Base-by-base conservation (phyloP, 495 filamentous ascomycete genomes). In the Penicilliopsis zonata region DNA sequence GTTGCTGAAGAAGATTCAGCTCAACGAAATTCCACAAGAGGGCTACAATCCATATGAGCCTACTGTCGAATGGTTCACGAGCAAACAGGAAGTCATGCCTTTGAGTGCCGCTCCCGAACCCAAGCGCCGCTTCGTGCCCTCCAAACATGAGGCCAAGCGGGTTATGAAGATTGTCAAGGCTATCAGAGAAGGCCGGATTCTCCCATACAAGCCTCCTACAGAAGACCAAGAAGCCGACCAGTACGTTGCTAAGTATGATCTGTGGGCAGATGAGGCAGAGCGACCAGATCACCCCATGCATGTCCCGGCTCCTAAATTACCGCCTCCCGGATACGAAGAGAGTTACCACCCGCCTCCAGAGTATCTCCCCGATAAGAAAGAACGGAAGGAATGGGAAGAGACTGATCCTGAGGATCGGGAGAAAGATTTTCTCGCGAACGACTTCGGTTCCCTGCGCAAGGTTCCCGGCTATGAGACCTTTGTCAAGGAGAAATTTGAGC, bases 101-200 rank as follows among this genome's bases (percentile, higher is more conserved):
- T 57, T 98, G 32, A 94, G 85, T 54, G 76, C 85, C 25, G 88
- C 87, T 4, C 90, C 90, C 22, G 90, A 98, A 48, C 90, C 90
- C 4, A 98, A 98, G 61, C 71, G 88, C 27, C 79, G 90, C 43
- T 98, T 95, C 50, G 62, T 96, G 10, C 90, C 92, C 7, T 96
- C 92, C n/a, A 95, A 94, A 59, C 85, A 96, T 46, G 90, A 98
- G 61, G 79, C 83, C 12, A 95, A 94, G 70, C 70, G 87, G 37
- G 74, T 98, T 29, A 94, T 95, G 86, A 96, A 98, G 65, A 78
- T 98, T 42, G 90, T 95, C 23, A 85, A 82, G 50, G 90, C 90
- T 14, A 98, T 98, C 37, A 70, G 78, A 25, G 88, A 96, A 58
- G 92, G 92, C 19, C 76, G 86, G 18, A 98, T 98, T 35, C 63